Evolutionary conservation across 1,139 yeast species (phyloP).

Genomic region (Saccharomyces pastorianus): DNA sequence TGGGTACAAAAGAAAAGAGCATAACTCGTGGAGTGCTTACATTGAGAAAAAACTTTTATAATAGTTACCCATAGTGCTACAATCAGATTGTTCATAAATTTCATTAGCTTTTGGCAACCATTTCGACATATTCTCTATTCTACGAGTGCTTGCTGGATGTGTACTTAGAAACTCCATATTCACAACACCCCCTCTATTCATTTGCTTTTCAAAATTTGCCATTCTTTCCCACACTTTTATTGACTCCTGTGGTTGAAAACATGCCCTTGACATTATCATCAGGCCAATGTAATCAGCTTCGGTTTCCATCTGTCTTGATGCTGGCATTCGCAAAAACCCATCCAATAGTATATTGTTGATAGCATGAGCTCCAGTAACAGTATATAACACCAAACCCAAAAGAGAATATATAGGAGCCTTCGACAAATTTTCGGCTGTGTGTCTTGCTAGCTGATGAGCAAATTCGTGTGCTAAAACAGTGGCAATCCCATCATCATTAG

Average conservation of each 20-base stretch:
- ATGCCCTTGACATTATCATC: slow-evolving; percentile 83
- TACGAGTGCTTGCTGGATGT: slow-evolving; percentile 75
- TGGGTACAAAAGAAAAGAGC: not conserved
- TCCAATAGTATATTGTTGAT: slow-evolving; percentile 50
- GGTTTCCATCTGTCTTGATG: slow-evolving; percentile 85
- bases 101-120: slow-evolving; percentile 68
- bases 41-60: not conserved
- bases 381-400: slow-evolving; percentile 43
- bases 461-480: slow-evolving; percentile 89
- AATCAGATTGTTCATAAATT: slow-evolving; percentile 26
- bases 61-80: slow-evolving; percentile 12
- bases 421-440: slow-evolving; percentile 73
- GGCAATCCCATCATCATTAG: slow-evolving; percentile 83
- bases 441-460: slow-evolving; percentile 90
- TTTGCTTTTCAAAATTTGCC: slow-evolving; percentile 47
- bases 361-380: slow-evolving; percentile 45
- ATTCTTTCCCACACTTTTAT: slow-evolving; percentile 76
- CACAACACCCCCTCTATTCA: slow-evolving; percentile 29
- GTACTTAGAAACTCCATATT: slow-evolving; percentile 67
- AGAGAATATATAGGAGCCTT: slow-evolving; percentile 51
- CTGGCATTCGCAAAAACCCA: slow-evolving; percentile 65
- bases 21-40: not conserved
- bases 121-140: slow-evolving; percentile 57
- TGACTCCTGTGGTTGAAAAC: slow-evolving; percentile 71
- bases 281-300: slow-evolving; percentile 95